Evolutionary conservation across 345 rosid genomes (phyloP).

Genomic region (Lumnitzera racemosa): DNA sequence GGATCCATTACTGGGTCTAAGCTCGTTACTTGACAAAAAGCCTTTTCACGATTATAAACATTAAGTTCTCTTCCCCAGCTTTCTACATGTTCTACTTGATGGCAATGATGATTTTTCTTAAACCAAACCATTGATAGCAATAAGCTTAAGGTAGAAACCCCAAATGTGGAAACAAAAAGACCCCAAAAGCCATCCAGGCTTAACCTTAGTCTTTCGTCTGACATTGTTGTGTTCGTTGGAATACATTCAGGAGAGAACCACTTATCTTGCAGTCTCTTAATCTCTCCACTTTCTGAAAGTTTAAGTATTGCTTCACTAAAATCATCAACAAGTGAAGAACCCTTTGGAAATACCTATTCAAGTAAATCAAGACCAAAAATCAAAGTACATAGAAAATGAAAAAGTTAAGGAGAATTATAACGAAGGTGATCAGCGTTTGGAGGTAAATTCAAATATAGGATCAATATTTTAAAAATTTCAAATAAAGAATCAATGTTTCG

Average conservation of each 20-base stretch:
- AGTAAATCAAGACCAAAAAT: neutral
- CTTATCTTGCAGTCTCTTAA: slow-evolving; percentile 15
- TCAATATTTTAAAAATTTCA: too few relatives aligned
- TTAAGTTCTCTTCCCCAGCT: too few relatives aligned
- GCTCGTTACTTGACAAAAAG: too few relatives aligned
- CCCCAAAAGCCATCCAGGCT: slow-evolving; percentile 38
- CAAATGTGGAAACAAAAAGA: slow-evolving; percentile 27
- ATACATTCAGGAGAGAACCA: slow-evolving; percentile 30
- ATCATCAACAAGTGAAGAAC: slow-evolving; percentile 35
- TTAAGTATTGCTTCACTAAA: slow-evolving; percentile 37
- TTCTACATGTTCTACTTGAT: too few relatives aligned
- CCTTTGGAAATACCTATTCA: slow-evolving; percentile 42
- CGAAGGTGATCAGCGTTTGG: too few relatives aligned
- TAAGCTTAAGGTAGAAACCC: neutral
- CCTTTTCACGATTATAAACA: too few relatives aligned
- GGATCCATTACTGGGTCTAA: too few relatives aligned
- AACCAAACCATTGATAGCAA: too few relatives aligned
- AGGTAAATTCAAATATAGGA: too few relatives aligned
- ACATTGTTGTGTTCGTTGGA: slow-evolving; percentile 1
- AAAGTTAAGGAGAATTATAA: too few relatives aligned
- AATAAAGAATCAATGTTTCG: too few relatives aligned
- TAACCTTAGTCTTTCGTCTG: slow-evolving; percentile 15
- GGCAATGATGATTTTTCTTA: too few relatives aligned
- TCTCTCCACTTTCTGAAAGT: slow-evolving; percentile 30
- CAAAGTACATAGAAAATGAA: neutral